phyloP scores from a whole-genome alignment of 1,284 basidiomycete species.

The Fomitopsis betulina region DNA sequence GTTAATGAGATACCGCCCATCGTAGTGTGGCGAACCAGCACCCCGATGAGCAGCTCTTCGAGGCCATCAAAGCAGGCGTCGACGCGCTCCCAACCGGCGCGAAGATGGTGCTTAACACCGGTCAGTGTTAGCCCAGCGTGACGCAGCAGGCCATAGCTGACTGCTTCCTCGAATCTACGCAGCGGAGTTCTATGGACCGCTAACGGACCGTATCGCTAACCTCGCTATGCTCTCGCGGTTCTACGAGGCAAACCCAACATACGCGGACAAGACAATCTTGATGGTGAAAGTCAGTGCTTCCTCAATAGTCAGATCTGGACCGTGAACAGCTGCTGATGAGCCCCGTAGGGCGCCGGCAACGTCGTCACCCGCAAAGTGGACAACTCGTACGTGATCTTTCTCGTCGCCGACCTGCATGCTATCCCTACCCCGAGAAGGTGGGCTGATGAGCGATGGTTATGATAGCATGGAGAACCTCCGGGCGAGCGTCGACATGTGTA shows the following conservation, averaged over 20 bases:
- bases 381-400: conserved; percentile 23
- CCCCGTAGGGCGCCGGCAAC: conserved; percentile 37
- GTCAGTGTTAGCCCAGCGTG: conserved; percentile 19
- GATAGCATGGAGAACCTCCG: conserved; percentile 35
- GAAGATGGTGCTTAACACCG: conserved; percentile 46
- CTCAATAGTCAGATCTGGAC: background rate
- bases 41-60: conserved; percentile 54
- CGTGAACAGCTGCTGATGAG: background rate
- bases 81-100: conserved; percentile 42
- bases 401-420: background rate
- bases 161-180: no score
- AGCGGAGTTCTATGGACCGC: background rate
- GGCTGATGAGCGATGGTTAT: background rate
- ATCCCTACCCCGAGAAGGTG: no score
- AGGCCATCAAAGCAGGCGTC: conserved; percentile 59
- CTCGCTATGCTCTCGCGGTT: conserved; percentile 38
- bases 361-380: conserved; percentile 16
- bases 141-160: background rate
- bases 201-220: conserved; percentile 24
- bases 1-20: background rate
- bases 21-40: conserved; percentile 29
- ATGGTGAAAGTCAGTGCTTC: conserved; percentile 31
- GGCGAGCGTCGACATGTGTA: conserved; percentile 33
- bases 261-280: conserved; percentile 46
- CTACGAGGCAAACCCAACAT: conserved; percentile 48